Evolutionary conservation across 2,329 filamentous ascomycete species (phyloP), one percentile per base, ranked within the genome.

Genomic region (Microsporum canis): DNA sequence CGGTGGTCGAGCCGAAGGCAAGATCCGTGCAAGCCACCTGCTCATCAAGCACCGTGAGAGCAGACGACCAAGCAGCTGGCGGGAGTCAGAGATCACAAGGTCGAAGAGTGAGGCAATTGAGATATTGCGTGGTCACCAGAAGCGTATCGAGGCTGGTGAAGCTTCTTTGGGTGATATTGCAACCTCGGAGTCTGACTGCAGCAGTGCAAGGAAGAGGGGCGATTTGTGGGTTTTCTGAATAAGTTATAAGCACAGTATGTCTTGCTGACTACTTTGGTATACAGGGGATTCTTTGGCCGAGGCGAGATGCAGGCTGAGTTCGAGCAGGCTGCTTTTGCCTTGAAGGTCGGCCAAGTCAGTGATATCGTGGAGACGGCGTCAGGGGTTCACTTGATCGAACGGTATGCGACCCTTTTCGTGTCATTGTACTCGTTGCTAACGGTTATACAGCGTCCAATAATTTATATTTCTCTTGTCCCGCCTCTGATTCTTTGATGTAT

Each of bases 301-400:
- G 90, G 91, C 33, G 92, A 97, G 70, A 99, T 99, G 94, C 94
- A 99, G 74, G 92, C 91, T 79, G 92, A 96, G 76, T 99, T 99
- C 71, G 94, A 99, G 77, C 90, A 96, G 61, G 91, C 91, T 3
- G 88, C 94, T 0, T 99, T 99, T 77, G 86, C 83, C n/a, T 80
- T 99, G 60, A 83, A 91, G 74, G 86, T 87, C 1, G 91, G 91
- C 38, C 84, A 96, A 76, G 85, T 97, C 70, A 96, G 91, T 76
- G 80, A 82, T 55, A 81, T 96, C 41, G 88, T 97, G 10, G 88
- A 96, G 76, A 96, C 94, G 43, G 91, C 91, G 57, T 96, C 91
- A 59, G 94, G 94, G 0, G 79, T 97, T 70, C 94, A 99, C 78
- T 80, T 99, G 76, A 99, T 99, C 76, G 88, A 97, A 78, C 87